These are phyloP conservation scores for Alternaria triticimaculans DNA, from an alignment of 2,329 filamentous ascomycete species.

Conservation along the genomic window DNA sequence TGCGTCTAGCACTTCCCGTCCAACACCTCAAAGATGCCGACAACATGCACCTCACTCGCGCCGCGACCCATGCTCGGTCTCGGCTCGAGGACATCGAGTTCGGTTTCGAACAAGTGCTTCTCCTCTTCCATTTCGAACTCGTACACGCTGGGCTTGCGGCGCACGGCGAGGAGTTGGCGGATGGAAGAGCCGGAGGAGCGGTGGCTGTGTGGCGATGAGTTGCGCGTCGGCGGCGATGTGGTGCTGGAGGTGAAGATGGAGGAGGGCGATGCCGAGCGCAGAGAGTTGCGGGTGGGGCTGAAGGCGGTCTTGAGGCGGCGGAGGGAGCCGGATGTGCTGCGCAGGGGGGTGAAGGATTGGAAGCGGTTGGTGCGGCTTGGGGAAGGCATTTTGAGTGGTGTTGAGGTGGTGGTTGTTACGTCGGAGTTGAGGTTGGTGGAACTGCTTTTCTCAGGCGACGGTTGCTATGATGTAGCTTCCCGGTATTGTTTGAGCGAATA, in stretches of 20 bases:
- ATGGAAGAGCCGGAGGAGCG: slow-evolving; percentile 37
- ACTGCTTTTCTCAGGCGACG: slow-evolving; percentile 3
- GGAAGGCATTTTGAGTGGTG: slow-evolving; percentile 34
- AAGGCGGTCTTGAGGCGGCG: slow-evolving; percentile 46
- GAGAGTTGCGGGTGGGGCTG: slow-evolving; percentile 38
- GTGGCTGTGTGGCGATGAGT: slow-evolving; percentile 36
- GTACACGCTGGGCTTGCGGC: slow-evolving; percentile 42
- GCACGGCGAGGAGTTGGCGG: slow-evolving; percentile 40
- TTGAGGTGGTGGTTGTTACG: not conserved
- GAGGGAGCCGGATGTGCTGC: slow-evolving; percentile 37
- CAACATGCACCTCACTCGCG: slow-evolving; percentile 36
- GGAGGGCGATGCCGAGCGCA: slow-evolving; percentile 35
- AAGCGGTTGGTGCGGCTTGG: slow-evolving; percentile 48
- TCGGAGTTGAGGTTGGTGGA: slow-evolving; percentile 1
- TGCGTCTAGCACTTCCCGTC: slow-evolving; percentile 36
- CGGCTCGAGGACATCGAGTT: slow-evolving; percentile 44
- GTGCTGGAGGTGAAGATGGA: slow-evolving; percentile 30
- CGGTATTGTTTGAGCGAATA: slow-evolving; percentile 1
- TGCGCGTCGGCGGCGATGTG: slow-evolving; percentile 40
- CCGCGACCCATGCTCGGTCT: slow-evolving; percentile 25
- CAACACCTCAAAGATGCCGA: slow-evolving; percentile 49
- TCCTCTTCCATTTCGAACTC: slow-evolving; percentile 49
- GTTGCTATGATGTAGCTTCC: not conserved
- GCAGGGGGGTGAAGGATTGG: slow-evolving; percentile 45
- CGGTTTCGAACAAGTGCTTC: slow-evolving; percentile 35